Percentiles rank a stretch among this genome's conserved stretches.
Evolutionary conservation across 1,284 basidiomycete genomes (phyloP).

Genomic region (Erythrobasidium hasegawianum): DNA sequence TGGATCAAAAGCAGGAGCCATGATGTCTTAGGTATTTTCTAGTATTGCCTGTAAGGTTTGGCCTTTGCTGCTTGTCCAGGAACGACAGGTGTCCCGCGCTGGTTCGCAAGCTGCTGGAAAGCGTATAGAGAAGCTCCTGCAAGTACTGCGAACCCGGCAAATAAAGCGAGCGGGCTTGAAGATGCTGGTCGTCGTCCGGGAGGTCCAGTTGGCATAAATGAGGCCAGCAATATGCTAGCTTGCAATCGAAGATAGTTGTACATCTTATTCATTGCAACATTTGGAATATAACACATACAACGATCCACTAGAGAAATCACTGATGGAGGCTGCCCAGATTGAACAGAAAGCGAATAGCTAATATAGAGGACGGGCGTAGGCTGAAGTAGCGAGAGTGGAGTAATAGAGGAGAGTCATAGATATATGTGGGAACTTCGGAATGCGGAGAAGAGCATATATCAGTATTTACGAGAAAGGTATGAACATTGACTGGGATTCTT

Average conservation of each 20-base stretch:
- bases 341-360: too few species aligned
- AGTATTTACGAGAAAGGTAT: background rate
- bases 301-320: too few species aligned
- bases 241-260: too few species aligned
- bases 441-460: background rate
- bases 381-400: too few species aligned
- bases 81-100: conserved; percentile 21
- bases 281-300: too few species aligned
- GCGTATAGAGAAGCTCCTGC: conserved; percentile 14
- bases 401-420: too few species aligned
- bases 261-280: too few species aligned
- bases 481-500: background rate
- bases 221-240: too few species aligned
- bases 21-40: background rate
- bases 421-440: too few species aligned
- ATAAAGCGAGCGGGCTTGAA: conserved; percentile 4
- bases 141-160: conserved; percentile 35
- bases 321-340: too few species aligned
- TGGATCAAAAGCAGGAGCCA: conserved; percentile 61
- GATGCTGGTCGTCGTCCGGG: background rate
- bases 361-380: too few species aligned
- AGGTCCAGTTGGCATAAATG: background rate
- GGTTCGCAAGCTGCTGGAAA: conserved; percentile 25
- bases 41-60: conserved; percentile 35
- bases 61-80: conserved; percentile 26